Conservation (phyloP, 768 basidiomycete genomes). For the Psilocybe subaeruginosa region DNA sequence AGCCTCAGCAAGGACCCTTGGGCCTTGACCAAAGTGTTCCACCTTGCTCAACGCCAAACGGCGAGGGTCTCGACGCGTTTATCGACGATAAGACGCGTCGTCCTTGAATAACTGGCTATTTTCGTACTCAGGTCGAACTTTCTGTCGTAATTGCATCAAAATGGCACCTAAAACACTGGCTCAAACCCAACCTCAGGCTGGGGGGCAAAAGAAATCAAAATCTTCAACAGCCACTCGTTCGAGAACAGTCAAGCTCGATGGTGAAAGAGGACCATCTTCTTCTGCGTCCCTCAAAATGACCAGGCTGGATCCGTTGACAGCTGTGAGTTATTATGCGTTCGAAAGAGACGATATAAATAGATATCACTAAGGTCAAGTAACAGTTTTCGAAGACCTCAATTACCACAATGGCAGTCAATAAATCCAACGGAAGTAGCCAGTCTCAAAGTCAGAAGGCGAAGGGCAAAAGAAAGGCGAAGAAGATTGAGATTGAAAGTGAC, state of each 20-base stretch:
- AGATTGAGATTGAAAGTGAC: conserved; percentile 10
- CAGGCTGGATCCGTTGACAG: conserved; percentile 37
- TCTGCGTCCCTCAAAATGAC: conserved; percentile 18
- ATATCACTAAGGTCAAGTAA: conserved; percentile 15
- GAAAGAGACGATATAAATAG: background rate
- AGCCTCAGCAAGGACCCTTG: too few relatives aligned
- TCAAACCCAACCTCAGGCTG: conserved; percentile 8
- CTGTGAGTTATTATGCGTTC: conserved; percentile 24
- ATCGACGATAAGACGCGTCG: too few relatives aligned
- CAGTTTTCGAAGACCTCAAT: conserved; percentile 28
- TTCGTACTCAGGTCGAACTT: too few relatives aligned
- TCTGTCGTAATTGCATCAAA: too few relatives aligned
- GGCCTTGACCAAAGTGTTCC: too few relatives aligned
- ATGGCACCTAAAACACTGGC: conserved; percentile 20
- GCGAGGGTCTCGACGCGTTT: too few relatives aligned
- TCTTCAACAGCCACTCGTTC: conserved; percentile 6
- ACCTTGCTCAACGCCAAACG: too few relatives aligned
- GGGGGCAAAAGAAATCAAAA: conserved; percentile 15
- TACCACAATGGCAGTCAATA: conserved; percentile 7
- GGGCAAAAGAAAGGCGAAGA: conserved; percentile 32
- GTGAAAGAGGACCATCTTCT: conserved; percentile 11
- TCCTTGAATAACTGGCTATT: too few relatives aligned
- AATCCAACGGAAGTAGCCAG: conserved; percentile 8
- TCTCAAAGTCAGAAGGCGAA: conserved; percentile 5
- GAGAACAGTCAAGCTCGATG: conserved; percentile 22